Percentiles rank a stretch among this genome's conserved stretches.
Conservation (phyloP, 169 alveolate genomes). For the Plasmodium berghei region DNA sequence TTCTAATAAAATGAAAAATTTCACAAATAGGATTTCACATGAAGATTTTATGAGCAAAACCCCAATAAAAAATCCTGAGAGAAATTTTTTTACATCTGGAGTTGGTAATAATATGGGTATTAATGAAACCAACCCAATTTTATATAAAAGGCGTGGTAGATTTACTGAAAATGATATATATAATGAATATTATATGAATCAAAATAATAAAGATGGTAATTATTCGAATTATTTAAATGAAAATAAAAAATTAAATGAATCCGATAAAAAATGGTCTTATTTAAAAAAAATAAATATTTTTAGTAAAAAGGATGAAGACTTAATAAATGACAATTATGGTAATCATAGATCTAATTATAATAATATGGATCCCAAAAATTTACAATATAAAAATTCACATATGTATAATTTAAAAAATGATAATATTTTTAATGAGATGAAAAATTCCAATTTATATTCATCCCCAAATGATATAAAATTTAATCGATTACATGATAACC, state of each 20-base stretch:
- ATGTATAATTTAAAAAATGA: conserved; percentile 43
- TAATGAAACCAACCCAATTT: conserved; percentile 19
- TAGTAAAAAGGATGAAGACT: conserved; percentile 29
- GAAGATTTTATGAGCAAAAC: not conserved
- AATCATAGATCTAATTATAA: conserved; percentile 8
- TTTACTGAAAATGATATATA: not conserved
- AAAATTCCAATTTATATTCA: conserved; percentile 28
- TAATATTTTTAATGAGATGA: conserved; percentile 36
- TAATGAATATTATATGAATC: not conserved
- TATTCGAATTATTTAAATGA: conserved; percentile 24
- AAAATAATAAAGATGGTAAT: not conserved
- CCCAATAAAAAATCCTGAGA: not conserved
- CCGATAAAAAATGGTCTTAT: conserved; percentile 60
- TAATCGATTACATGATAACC: conserved; percentile 33
- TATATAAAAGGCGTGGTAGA: not conserved
- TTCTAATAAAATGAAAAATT: conserved; percentile 56
- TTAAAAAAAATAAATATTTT: conserved; percentile 49
- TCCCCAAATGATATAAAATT: conserved; percentile 29
- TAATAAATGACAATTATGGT: not conserved
- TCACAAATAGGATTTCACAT: conserved; percentile 28
- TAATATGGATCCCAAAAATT: conserved; percentile 4
- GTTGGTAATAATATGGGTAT: not conserved
- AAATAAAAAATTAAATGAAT: conserved; percentile 32
- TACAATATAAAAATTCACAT: conserved; percentile 20
- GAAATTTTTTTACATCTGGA: not conserved